phyloP scores from a whole-genome alignment of 1,284 basidiomycete species.

The Irpex sp. region DNA sequence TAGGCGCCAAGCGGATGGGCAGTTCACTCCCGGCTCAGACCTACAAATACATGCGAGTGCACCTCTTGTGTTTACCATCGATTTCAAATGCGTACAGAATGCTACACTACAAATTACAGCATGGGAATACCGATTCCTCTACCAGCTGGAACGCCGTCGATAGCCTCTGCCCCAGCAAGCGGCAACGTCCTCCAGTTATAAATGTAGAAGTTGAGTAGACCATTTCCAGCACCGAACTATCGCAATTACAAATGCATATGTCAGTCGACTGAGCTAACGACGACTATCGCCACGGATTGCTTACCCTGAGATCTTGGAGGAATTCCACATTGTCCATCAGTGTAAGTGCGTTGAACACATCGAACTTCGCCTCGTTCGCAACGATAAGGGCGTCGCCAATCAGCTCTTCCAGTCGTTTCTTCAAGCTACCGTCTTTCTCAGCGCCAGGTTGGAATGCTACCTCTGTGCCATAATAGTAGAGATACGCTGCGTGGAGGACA shows the following conservation, averaged over 20 bases:
- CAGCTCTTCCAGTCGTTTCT: constrained; percentile 69
- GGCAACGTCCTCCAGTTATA: constrained; percentile 90
- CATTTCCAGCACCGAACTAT: constrained; percentile 90
- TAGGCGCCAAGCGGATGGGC: background rate
- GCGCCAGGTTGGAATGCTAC: constrained; percentile 54
- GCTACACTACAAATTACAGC: constrained; percentile 38
- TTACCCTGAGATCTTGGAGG: constrained; percentile 77
- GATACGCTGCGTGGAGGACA: constrained; percentile 82
- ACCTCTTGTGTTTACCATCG: background rate
- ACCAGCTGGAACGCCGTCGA: constrained; percentile 52
- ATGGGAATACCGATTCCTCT: constrained; percentile 80
- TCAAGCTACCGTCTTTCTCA: constrained; percentile 61
- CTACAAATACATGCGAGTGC: background rate
- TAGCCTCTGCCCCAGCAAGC: constrained; percentile 62
- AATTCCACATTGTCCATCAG: constrained; percentile 92
- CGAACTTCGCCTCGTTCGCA: constrained; percentile 83
- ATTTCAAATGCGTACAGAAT: background rate
- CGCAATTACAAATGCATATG: background rate
- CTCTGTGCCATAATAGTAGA: constrained; percentile 88
- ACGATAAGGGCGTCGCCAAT: constrained; percentile 78
- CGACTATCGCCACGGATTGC: constrained; percentile 18
- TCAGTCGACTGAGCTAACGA: background rate
- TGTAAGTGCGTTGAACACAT: constrained; percentile 95
- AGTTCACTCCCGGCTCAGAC: no score
- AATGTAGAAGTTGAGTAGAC: constrained; percentile 86